These are phyloP conservation scores for Gaertneriomyces sp. DNA, from an alignment of 192 early-diverging fungal species.

Conservation along the genomic window DNA sequence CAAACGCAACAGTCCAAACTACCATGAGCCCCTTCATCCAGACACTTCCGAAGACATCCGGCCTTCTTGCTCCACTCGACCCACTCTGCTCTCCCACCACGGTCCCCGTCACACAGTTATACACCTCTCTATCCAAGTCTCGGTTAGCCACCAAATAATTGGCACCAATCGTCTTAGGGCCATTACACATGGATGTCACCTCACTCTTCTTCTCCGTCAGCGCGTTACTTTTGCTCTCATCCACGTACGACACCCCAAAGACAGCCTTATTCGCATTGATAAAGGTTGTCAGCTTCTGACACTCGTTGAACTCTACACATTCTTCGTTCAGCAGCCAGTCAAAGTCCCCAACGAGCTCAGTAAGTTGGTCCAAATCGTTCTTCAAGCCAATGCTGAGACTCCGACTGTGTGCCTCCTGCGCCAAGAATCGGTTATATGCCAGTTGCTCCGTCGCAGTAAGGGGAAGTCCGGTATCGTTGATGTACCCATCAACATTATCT, in stretches of 20 bases:
- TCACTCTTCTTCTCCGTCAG: not conserved
- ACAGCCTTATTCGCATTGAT: constrained; percentile 7
- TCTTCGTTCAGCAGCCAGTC: constrained; percentile 10
- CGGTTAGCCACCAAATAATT: no score
- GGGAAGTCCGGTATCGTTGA: not conserved
- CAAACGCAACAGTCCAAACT: no score
- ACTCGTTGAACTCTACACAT: not conserved
- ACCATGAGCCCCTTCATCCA: no score
- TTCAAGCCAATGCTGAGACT: constrained; percentile 10
- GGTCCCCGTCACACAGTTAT: no score
- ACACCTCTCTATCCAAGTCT: no score
- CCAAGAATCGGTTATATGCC: constrained; percentile 4
- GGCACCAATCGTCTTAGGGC: no score
- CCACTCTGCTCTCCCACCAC: no score
- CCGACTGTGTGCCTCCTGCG: not conserved
- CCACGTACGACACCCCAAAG: constrained; percentile 3
- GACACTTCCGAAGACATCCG: no score
- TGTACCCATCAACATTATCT: constrained; percentile 15
- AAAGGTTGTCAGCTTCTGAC: not conserved
- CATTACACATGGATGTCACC: no score
- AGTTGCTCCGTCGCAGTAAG: constrained; percentile 1
- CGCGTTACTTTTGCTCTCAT: not conserved
- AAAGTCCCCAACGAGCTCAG: not conserved
- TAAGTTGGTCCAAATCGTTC: constrained; percentile 9
- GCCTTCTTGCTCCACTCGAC: no score